phyloP scores from a whole-genome alignment of 768 basidiomycete genomes.

The Pulveroboletus sp. region DNA sequence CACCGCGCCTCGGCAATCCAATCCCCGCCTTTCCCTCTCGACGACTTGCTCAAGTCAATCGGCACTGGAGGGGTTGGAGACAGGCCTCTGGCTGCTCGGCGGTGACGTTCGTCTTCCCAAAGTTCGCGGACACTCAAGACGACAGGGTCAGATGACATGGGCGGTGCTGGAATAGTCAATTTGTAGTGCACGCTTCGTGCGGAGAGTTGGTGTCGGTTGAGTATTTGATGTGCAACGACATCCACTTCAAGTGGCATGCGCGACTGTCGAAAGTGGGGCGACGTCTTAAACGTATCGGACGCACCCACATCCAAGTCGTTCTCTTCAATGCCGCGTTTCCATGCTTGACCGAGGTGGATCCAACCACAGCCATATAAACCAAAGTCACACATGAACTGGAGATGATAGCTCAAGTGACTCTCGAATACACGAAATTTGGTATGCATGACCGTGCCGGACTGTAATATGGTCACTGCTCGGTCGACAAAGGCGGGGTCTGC shows the following conservation, averaged over 20 bases:
- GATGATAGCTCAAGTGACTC: constrained; percentile 79
- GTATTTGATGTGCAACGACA: constrained; percentile 71
- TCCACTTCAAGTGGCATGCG: constrained; percentile 81
- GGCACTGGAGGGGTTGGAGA: constrained; percentile 71
- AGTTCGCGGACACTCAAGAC: constrained; percentile 87
- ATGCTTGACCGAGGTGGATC: constrained; percentile 68
- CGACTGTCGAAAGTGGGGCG: constrained; percentile 62
- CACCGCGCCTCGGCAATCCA: constrained; percentile 74
- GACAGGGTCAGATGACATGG: constrained; percentile 60
- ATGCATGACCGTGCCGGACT: constrained; percentile 78
- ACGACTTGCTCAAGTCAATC: constrained; percentile 59
- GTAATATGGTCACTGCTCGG: constrained; percentile 70
- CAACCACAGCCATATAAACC: constrained; percentile 93
- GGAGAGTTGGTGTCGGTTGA: constrained; percentile 68
- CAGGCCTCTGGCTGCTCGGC: constrained; percentile 63
- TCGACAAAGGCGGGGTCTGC: constrained; percentile 64
- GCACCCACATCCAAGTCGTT: constrained; percentile 13
- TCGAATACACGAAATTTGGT: constrained; percentile 80
- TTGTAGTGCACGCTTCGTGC: constrained; percentile 66
- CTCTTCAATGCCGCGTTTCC: constrained; percentile 46
- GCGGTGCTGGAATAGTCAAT: constrained; percentile 52
- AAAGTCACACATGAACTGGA: constrained; percentile 95
- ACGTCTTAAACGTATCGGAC: constrained; percentile 36
- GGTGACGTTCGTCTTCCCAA: constrained; percentile 92
- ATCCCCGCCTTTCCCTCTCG: constrained; percentile 49